Evolutionary conservation across 805 yeast species (phyloP), one percentile per base, ranked within the genome.

Genomic region (Pichia sporocuriosa): DNA sequence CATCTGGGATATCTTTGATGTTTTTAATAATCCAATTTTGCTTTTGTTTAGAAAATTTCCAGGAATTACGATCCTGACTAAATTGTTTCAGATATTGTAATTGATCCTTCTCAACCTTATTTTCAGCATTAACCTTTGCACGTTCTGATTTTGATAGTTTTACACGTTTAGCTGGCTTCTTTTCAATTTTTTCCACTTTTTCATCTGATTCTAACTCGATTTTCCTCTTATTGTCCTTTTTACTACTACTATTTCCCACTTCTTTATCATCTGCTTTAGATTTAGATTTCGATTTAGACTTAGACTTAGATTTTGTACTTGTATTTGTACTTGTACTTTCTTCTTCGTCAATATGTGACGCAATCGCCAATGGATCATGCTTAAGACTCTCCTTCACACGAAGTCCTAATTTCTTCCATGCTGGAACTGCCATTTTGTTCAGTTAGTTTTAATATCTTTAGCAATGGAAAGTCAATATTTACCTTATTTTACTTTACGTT

Each of bases 1-100:
- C 62, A 0, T 62, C 65, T 3, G 79, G 82, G 19, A 80, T 75
- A 20, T 51, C 47, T 37, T 63, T 68, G 25, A 82, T 60, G 56
- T 84, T 78, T 54, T 77, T 79, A 48, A 85, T 62, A 32, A 85
- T 70, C 95, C 95, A 85, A 56, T 84, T 84, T 61, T 85, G 95
- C 49, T 85, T 84, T 66, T 81, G 89, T 54, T 85, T 85, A 44
- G 87, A 80, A 59, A 85, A 85, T 65, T 85, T 85, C 95, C 95
- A 85, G 44, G 71, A 68, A 0, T 63, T 75, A 45, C 61, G 65
- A 47, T 81, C 85, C 11, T 70, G 68, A 4, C 63, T 57, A 53
- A 70, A 85, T 40, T 73, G 79, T 43, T 74, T 70, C 51, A 84
- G 61, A 55, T 84, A 84, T 0, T 65, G 74, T 27, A 81, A 66